phyloP scores from a whole-genome alignment of 2,329 filamentous ascomycete species.

The Colletotrichum chrysophilum region DNA sequence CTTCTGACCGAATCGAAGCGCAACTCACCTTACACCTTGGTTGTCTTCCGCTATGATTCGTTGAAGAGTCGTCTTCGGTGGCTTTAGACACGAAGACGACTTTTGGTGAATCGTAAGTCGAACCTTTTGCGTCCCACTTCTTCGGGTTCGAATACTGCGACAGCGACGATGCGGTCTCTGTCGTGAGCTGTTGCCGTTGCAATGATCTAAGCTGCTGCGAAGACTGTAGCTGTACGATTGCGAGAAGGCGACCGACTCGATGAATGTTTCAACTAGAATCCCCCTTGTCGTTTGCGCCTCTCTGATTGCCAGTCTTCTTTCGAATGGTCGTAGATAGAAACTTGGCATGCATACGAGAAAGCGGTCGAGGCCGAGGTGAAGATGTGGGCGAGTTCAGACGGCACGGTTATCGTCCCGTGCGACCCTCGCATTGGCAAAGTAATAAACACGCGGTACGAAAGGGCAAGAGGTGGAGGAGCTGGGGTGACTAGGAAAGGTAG shows the following conservation, averaged over 20 bases:
- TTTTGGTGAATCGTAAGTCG: background rate
- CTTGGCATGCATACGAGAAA: slow-evolving; percentile 45
- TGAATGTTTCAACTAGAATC: slow-evolving; percentile 17
- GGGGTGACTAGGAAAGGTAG: slow-evolving; percentile 5
- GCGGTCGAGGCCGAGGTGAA: slow-evolving; percentile 28
- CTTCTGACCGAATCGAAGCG: background rate
- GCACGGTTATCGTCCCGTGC: slow-evolving; percentile 39
- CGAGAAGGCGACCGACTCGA: background rate
- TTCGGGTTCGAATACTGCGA: background rate
- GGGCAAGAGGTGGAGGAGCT: slow-evolving; percentile 25
- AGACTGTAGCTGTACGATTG: background rate
- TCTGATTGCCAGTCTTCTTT: slow-evolving; percentile 23
- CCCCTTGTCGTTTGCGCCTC: slow-evolving; percentile 26
- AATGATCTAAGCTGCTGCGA: background rate
- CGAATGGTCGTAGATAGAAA: slow-evolving; percentile 26
- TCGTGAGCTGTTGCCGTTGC: background rate
- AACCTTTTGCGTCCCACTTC: background rate
- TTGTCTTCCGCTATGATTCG: slow-evolving; percentile 19
- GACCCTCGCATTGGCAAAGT: slow-evolving; percentile 45
- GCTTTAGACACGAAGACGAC: background rate
- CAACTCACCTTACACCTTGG: slow-evolving; percentile 20
- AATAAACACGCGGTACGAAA: slow-evolving; percentile 41
- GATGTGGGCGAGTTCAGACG: slow-evolving; percentile 36
- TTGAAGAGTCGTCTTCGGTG: background rate
- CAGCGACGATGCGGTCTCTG: background rate